Conservation (phyloP, 208 protist genomes). For the Angomonas ambiguus region DNA sequence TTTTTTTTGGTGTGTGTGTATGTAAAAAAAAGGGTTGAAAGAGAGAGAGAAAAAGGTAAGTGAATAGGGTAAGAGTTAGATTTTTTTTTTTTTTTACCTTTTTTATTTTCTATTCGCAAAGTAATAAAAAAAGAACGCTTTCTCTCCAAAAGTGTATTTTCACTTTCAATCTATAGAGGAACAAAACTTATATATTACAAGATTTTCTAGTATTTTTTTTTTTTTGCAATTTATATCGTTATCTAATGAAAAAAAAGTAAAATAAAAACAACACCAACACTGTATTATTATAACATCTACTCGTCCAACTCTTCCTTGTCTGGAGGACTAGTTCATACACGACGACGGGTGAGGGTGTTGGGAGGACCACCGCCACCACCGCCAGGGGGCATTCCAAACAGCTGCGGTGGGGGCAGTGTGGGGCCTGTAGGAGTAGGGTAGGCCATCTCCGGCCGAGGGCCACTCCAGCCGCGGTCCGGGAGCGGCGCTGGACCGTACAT, state of each 20-base stretch:
- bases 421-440: background rate
- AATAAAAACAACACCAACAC: slow-evolving; percentile 15
- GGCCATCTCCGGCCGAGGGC: background rate
- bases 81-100: background rate
- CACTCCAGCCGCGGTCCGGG: background rate
- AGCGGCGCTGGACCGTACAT: background rate
- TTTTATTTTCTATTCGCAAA: slow-evolving; percentile 3
- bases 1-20: background rate
- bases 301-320: too few species aligned
- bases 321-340: too few species aligned
- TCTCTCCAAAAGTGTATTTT: too few species aligned
- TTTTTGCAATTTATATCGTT: background rate
- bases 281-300: too few species aligned
- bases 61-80: background rate
- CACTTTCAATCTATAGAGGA: background rate
- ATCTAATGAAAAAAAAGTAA: slow-evolving; percentile 1
- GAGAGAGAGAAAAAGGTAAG: background rate
- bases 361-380: background rate
- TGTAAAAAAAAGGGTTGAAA: slow-evolving; percentile 3
- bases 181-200: slow-evolving; percentile 1
- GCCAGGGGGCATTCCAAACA: slow-evolving; percentile 18
- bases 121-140: too few species aligned
- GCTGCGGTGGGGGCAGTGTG: slow-evolving; percentile 17
- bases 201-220: background rate
- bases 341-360: background rate